Base-by-base conservation (phyloP, 345 rosid genomes). In the Citrus cavaleriei region DNA sequence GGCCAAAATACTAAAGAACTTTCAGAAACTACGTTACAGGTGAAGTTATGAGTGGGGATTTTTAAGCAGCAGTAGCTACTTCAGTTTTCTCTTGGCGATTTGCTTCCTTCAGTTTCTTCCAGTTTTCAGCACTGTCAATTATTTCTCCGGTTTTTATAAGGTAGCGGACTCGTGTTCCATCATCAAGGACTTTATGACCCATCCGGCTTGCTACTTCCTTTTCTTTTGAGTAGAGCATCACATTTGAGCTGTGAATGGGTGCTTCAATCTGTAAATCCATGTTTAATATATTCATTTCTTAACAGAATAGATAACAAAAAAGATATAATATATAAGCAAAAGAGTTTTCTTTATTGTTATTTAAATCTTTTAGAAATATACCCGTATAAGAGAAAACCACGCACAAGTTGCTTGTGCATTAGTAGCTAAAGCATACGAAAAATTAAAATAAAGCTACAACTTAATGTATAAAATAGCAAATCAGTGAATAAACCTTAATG, bases 201-300 rank as follows among this genome's bases (percentile, higher is more conserved):
- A 93, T 90, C 38, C 98, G 88, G 80, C 99, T 95, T 18, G 88
- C 87, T 5, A 90, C 89, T 0, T 93, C 84, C 82, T 92, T 74
- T 57, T 95, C 99, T 82, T 92, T 92, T 0, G 98, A 95, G 82
- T 93, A 92, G 5, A 93, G 83, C 99, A 95, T 93, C 87, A 93
- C 97, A 27, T 92, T 93, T 19, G 99, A 95, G 86, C 98, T 95
- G 85, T 95, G 99, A 78, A 95, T 87, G 6, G 97, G 94, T 35
- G 97, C 97, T 89, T 93, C 99, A 10, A 93, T 89, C 99, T 95
- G 93, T 37, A 90, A 87, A 67, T 30, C 14, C 61, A 78, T 68
- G 80, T 27, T 78, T 57, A 73, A 70, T 72, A 69, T 60, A 60
- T 63, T 46, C 21, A 7, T 40, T 46, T 6, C 34, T 51, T 42